Evolutionary conservation across 2,329 filamentous ascomycete genomes (phyloP).

Genomic region (Fusarium sp.): DNA sequence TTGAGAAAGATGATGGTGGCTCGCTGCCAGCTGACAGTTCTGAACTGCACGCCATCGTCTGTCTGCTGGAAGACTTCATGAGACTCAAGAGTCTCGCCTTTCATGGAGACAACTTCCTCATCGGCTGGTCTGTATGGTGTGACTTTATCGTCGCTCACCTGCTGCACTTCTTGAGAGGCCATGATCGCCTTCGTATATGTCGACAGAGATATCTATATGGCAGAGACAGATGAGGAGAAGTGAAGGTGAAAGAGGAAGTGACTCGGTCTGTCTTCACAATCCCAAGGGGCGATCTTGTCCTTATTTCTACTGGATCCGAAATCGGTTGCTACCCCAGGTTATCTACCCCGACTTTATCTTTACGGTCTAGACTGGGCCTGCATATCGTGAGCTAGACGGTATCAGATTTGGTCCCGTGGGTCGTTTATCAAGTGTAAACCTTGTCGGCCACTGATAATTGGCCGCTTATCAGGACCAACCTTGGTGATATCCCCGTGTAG

Average conservation of each 20-base stretch:
- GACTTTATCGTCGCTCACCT: neutral
- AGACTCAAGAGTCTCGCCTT: neutral
- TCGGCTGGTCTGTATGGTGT: neutral
- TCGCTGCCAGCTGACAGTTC: constrained; percentile 52
- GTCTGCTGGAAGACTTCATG: constrained; percentile 44
- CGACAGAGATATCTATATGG: neutral
- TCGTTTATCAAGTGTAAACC: neutral
- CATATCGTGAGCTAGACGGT: neutral
- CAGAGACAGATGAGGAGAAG: neutral
- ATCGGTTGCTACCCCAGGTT: neutral
- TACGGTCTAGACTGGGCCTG: neutral
- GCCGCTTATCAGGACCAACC: neutral
- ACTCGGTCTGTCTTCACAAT: neutral
- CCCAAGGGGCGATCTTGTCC: neutral
- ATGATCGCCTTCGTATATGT: neutral
- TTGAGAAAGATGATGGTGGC: constrained; percentile 55
- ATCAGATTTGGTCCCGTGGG: neutral
- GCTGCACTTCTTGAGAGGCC: neutral
- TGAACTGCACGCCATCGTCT: constrained; percentile 44
- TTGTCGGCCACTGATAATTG: neutral
- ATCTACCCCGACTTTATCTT: constrained; percentile 1
- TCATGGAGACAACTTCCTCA: neutral
- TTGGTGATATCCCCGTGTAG: neutral
- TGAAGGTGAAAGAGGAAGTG: neutral
- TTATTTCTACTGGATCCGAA: neutral